Base-by-base conservation (phyloP, 495 filamentous ascomycete species). In the Tuber indicum region DNA sequence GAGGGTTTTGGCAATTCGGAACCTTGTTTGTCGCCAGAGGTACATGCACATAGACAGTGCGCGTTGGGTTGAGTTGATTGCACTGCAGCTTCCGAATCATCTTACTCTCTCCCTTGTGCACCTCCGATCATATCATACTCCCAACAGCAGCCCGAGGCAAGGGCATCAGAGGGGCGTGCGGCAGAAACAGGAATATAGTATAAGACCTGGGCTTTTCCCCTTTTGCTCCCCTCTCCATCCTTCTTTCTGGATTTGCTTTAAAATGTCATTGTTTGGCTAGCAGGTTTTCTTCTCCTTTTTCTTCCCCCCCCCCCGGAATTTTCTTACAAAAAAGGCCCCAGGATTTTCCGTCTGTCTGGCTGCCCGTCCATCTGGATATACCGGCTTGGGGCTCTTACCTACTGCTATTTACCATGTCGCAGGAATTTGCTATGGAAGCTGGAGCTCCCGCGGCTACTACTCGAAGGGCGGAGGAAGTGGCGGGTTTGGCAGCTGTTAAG, bases 401-500 rank as follows among this genome's bases (percentile, higher is more conserved):
- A 23, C n/a, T 16, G 36, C 39, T 32, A 14, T 23, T 26, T 5
- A 26, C 45, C 32, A 81, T 81, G 80, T 82, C 80, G 26, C 73
- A 81, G 23, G 73, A 74, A 23, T 58, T 46, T 74, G 39, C 41
- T 41, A 36, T 66, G 44, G 73, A 62, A 66, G 39, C 41, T 36
- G 14, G 39, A 74, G n/a, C 46, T 26, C n/a, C 23, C 21, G 12
- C 58, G 8, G 23, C 8, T 5, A 21, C 49, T 49, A 6, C 73
- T 74, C 17, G 26, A 66, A 66, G 26, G 58, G 58, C 26, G 26
- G 32, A 36, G 46, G 84, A 88, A 72, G 87, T 88, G 74, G 89
- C 90, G 70, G 87, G 87, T 41, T 84, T 91, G 75, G 91, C 93
- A 80, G 91, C 91, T 71, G 80, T 92, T 72, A 93, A 97, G 84